Evolutionary conservation across 2,329 filamentous ascomycete genomes (phyloP), one percentile per base, ranked within the genome.

Genomic region (Aspergillus latus): DNA sequence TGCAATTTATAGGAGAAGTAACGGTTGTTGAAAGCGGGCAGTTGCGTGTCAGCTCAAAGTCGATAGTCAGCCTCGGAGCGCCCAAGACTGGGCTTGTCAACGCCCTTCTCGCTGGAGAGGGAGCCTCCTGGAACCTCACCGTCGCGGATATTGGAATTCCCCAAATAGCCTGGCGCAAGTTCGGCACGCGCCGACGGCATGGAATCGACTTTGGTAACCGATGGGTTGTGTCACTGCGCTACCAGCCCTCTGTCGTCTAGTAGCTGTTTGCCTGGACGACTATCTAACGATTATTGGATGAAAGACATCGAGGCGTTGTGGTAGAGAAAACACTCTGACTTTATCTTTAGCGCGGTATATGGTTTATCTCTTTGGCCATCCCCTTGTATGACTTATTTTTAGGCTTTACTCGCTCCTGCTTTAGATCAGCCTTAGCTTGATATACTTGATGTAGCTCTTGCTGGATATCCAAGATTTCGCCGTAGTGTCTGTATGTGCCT

Each of bases 81-180:
- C 93, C 94, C 0, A 92, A 96, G 68, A 86, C 85, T 2, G 94
- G 94, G 0, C 76, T 97, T 1, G 75, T 97, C 5, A 89, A 90
- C 66, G 90, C 89, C 0, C 80, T 96, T 61, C 82, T 85, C 16
- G 82, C 82, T 5, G 84, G 82, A 0, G 80, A 84, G 46, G 82
- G 78, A 2, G 62, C 70, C 7, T 67, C 67, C 4, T 96, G 92
- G 92, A 85, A 88, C 52, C 77, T 97, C 1, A 90, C 86, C 68
- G 84, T 97, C 10, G 91, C 88, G 2, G 94, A 99, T 70, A 88
- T 97, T 62, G 93, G 94, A 0, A 84, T 97, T 11, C 87, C 86
- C 1, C 87, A 90, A 56, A 84, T 88, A 3, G 90, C 92, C 3
- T 95, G 92, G 88, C 88, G 88, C 68, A 91, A 91, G 71, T 89